Base-by-base conservation (phyloP, 345 rosid species). In the Stellera chamaejasme region DNA sequence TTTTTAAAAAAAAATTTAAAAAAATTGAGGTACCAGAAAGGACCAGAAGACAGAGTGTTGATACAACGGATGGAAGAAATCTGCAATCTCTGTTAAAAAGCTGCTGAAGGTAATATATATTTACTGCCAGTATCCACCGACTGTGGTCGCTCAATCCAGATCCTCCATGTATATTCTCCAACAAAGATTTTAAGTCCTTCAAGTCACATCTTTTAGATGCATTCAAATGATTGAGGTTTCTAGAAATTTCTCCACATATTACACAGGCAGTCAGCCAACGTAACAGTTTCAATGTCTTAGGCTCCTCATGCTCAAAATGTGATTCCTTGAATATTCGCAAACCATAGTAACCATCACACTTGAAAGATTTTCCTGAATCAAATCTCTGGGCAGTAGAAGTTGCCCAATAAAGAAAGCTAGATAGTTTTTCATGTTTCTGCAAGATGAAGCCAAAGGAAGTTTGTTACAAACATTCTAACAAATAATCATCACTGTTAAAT, bases 231-330 rank as follows among this genome's bases (percentile, higher is more conserved):
- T 51, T 52, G 64, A 65, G 58, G 57, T 74, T 59, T 44, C 50
- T 47, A 61, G 69, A 77, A 57, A 84, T 80, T 74, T 77, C 79
- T 53, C 84, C 78, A 58, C 70, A 89, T 69, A 89, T 81, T 62
- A 78, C 87, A 10, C 84, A 73, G 61, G 94, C 96, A 55, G 66
- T 61, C 50, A 93, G 79, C 99, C 99, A 89, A n/a, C 94, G 89
- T 53, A 86, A 64, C 56, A 88, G 84, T 66, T 86, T 92, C 19
- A 76, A 80, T 51, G 70, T 63, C 72, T 82, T 71, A 59, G 73
- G 68, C 69, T 92, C 98, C 48, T 78, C 82, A 23, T 44, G 56
- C 50, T 59, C 62, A 52, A 56, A 63, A 5, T 32, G 39, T 32
- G 9, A 32, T 66, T 78, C 77, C 71, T 74, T 73, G 2, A 57